These are phyloP conservation scores for Hura crepitans DNA, from an alignment of 441 rosid species.

Conservation along the genomic window DNA sequence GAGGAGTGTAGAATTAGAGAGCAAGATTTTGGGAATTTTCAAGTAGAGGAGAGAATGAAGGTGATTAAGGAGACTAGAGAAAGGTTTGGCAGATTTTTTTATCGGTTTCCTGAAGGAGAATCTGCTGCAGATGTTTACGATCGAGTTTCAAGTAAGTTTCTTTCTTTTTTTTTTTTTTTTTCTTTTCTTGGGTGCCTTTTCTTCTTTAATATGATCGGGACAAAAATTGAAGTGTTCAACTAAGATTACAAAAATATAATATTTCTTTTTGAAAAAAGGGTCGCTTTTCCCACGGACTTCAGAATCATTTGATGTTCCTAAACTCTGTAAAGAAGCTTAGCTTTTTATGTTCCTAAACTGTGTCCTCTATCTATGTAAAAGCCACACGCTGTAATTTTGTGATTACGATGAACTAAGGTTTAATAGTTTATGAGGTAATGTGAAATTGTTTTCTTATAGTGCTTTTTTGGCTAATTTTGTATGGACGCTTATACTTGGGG, in stretches of 20 bases:
- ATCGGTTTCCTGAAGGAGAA: constrained; percentile 95
- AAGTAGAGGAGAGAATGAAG: constrained; percentile 81
- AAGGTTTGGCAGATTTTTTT: constrained; percentile 78
- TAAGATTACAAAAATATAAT: too few relatives aligned
- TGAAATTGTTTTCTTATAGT: neutral
- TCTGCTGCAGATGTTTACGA: constrained; percentile 97
- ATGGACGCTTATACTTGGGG: neutral
- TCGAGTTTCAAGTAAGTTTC: constrained; percentile 75
- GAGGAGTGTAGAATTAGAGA: constrained; percentile 90
- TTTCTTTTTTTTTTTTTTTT: neutral
- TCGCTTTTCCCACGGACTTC: neutral
- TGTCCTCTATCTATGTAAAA: neutral
- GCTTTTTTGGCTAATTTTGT: neutral
- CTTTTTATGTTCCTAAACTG: neutral
- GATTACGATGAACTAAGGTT: neutral
- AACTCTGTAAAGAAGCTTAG: neutral
- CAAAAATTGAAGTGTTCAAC: too few relatives aligned
- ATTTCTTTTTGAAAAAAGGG: neutral
- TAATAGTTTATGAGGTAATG: too few relatives aligned
- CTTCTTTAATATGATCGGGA: too few relatives aligned
- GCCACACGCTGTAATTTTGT: neutral
- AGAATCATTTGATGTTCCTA: neutral
- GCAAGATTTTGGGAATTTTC: constrained; percentile 98
- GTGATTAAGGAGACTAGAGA: constrained; percentile 60
- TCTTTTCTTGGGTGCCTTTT: too few relatives aligned